Base-by-base conservation (phyloP, 2,329 filamentous ascomycete species). In the Chrysoporthe cubensis region DNA sequence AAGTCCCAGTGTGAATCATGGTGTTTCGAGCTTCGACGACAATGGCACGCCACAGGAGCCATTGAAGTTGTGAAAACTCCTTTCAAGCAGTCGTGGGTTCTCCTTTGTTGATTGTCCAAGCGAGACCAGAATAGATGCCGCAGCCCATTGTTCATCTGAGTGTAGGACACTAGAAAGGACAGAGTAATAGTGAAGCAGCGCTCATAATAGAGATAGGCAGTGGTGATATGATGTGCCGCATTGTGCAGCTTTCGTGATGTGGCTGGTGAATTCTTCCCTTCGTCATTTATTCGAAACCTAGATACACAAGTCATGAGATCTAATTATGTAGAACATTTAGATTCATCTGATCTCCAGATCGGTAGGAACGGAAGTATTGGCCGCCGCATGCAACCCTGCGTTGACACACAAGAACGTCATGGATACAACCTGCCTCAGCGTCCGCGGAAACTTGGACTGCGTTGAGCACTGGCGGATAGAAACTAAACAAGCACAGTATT, bases 21-120 rank as follows among this genome's bases (percentile, higher is more conserved):
- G 50, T 62, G 57, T 37, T 65, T 60, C 42, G 48, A 21, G 50
- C 18, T 40, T 26, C 42, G 40, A 40, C 3, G 40, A 65, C 66
- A 68, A 65, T 62, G 21, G 50, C 16, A 21, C 21, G 34, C 9
- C 9, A 44, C n/a, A 43, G 48, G 16, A 11, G 34, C 54, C 37
- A 63, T 43, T 32, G n/a, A 52, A 52, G 34, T 61, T 46, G 43
- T 61, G 44, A 40, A 40, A 42, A 13, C 46, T 54, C 14, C 48
- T 52, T 63, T 26, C 18, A 56, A 6, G 48, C 46, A 63, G 37
- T 43, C 34, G 34, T 34, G 1, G 18, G 9, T 16, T 11, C 7
- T 14, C 18, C 60, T 62, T 62, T 62, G 60, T 62, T 14, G 34
- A 16, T 48, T n/a, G 26, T 46, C 21, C 14, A 14, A n/a, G 14